Evolutionary conservation across 2,329 filamentous ascomycete genomes (phyloP).

Genomic region (Purpureocillium lavendulum): DNA sequence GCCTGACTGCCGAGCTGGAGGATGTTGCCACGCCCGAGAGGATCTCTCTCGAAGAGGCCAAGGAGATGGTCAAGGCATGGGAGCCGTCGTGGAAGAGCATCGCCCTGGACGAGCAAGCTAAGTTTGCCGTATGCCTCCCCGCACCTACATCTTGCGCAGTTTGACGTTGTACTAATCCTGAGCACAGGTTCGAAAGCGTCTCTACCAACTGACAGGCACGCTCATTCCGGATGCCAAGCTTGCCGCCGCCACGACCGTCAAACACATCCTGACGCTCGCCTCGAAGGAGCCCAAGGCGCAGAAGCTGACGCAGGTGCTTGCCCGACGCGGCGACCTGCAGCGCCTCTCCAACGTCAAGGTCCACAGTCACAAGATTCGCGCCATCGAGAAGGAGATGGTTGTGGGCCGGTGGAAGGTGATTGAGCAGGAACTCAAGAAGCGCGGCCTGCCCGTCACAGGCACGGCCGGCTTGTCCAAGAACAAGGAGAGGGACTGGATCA

Average conservation of each 20-base stretch:
- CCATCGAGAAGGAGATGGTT: slow-evolving; percentile 62
- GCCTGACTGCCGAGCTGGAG: slow-evolving; percentile 20
- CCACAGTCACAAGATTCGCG: slow-evolving; percentile 54
- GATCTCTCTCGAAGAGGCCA: slow-evolving; percentile 29
- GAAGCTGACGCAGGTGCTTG: slow-evolving; percentile 56
- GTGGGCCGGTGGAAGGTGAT: slow-evolving; percentile 76
- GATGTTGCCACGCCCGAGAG: slow-evolving; percentile 14
- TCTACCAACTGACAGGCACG: slow-evolving; percentile 73
- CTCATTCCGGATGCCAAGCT: slow-evolving; percentile 65
- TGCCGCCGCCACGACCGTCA: slow-evolving; percentile 42
- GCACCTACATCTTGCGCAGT: background rate
- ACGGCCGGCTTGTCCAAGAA: slow-evolving; percentile 28
- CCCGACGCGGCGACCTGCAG: slow-evolving; percentile 33
- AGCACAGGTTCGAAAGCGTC: slow-evolving; percentile 66
- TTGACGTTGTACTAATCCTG: background rate
- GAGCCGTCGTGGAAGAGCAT: slow-evolving; percentile 50
- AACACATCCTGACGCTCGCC: slow-evolving; percentile 45
- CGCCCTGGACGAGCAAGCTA: slow-evolving; percentile 50
- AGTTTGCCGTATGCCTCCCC: slow-evolving; percentile 58
- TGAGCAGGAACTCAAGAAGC: slow-evolving; percentile 56
- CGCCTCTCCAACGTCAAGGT: slow-evolving; percentile 64
- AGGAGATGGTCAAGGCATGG: slow-evolving; percentile 35
- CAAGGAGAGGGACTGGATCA: slow-evolving; percentile 34
- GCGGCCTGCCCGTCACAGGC: slow-evolving; percentile 51
- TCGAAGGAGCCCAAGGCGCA: slow-evolving; percentile 44